Evolutionary conservation across 306 rosid genomes (phyloP).

Genomic region (Fagus crenata): DNA sequence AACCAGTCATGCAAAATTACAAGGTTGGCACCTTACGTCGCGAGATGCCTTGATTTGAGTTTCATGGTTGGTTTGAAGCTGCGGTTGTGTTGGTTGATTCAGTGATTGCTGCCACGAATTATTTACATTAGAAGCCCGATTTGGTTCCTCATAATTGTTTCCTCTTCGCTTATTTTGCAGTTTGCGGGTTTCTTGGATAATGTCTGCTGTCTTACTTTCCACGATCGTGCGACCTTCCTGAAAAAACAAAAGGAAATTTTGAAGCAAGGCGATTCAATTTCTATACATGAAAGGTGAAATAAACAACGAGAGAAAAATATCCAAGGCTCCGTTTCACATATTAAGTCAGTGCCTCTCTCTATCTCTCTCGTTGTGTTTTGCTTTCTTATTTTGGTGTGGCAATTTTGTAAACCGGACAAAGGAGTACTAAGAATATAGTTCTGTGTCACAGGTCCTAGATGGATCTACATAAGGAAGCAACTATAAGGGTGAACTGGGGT

Average conservation of each 20-base stretch:
- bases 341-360: too few relatives aligned
- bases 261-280: slow-evolving; percentile 7
- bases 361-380: too few relatives aligned
- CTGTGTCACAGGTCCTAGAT: too few relatives aligned
- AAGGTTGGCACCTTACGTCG: slow-evolving; percentile 99
- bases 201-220: slow-evolving; percentile 83
- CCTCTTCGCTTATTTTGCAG: slow-evolving; percentile 68
- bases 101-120: slow-evolving; percentile 42
- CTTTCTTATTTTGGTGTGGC: too few relatives aligned
- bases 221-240: slow-evolving; percentile 82
- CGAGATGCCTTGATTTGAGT: slow-evolving; percentile 98
- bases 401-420: too few relatives aligned
- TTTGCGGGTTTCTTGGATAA: slow-evolving; percentile 56
- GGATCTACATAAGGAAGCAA: too few relatives aligned
- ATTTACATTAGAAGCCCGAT: slow-evolving; percentile 41
- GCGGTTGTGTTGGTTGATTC: slow-evolving; percentile 30
- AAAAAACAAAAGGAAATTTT: slow-evolving; percentile 22
- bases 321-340: too few relatives aligned
- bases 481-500: too few relatives aligned
- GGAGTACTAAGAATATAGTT: too few relatives aligned
- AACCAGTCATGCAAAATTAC: slow-evolving; percentile 51
- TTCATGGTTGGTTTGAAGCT: slow-evolving; percentile 46
- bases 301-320: not conserved
- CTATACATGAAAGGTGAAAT: slow-evolving; percentile 8
- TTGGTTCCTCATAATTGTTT: slow-evolving; percentile 39